These are phyloP conservation scores for Neurospora sp. DNA, from an alignment of 495 filamentous ascomycete genomes.

Conservation along the genomic window DNA sequence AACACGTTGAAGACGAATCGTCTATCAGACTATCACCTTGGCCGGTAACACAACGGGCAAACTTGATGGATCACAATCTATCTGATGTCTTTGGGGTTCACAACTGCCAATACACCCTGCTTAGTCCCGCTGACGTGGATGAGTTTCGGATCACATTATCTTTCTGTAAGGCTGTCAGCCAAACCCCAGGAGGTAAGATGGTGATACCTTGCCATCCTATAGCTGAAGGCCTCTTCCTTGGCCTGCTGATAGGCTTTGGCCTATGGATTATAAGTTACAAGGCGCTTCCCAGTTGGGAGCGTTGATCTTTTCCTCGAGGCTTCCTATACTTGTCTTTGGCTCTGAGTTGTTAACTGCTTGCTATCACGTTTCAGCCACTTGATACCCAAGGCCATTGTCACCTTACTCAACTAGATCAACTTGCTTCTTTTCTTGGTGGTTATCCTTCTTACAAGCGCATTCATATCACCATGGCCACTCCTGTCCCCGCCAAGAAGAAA, in stretches of 20 bases:
- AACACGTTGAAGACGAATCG: background rate
- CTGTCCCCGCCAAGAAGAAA: conserved; percentile 1
- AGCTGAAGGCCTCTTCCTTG: background rate
- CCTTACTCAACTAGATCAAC: background rate
- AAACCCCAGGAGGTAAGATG: background rate
- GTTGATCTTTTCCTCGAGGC: background rate
- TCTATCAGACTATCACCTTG: background rate
- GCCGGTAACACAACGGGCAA: background rate
- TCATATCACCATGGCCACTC: background rate
- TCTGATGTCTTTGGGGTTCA: background rate
- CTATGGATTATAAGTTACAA: background rate
- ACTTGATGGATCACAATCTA: background rate
- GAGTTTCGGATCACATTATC: background rate
- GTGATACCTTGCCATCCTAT: background rate
- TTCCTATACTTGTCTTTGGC: background rate
- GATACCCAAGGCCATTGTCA: background rate
- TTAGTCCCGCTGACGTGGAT: background rate
- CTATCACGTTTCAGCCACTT: background rate
- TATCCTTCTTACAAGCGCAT: background rate
- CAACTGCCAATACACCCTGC: background rate
- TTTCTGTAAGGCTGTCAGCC: background rate
- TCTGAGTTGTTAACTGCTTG: background rate
- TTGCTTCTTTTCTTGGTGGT: background rate
- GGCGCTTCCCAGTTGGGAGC: background rate
- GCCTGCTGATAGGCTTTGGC: background rate